Conservation (phyloP, 2,329 filamentous ascomycete species). For the Hypoxylon sp. region DNA sequence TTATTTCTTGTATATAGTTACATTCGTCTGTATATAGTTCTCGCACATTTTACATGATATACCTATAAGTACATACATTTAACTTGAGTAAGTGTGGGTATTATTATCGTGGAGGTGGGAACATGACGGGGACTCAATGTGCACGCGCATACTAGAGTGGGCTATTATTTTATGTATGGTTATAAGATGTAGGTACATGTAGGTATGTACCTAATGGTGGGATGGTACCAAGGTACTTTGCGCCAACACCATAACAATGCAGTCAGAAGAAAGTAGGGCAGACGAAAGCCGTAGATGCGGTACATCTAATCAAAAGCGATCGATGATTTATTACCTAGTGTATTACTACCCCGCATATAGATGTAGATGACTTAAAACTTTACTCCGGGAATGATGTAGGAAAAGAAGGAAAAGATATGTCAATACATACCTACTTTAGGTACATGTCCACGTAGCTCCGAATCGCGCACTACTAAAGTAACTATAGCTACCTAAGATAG, state of each 20-base stretch:
- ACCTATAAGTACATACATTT: too few relatives aligned
- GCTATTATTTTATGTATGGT: too few relatives aligned
- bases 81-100: too few relatives aligned
- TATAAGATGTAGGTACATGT: too few relatives aligned
- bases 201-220: too few relatives aligned
- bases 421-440: background rate
- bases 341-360: background rate
- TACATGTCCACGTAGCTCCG: background rate
- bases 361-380: background rate
- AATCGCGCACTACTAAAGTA: background rate
- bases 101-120: too few relatives aligned
- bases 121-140: too few relatives aligned
- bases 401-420: background rate
- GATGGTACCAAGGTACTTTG: background rate
- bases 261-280: too few relatives aligned
- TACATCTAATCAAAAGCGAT: background rate
- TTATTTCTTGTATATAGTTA: slow-evolving; percentile 6
- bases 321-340: background rate
- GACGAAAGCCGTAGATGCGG: background rate
- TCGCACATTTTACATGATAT: too few relatives aligned
- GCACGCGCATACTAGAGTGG: too few relatives aligned
- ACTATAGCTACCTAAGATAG: background rate
- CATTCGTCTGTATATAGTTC: slow-evolving; percentile 17
- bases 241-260: background rate
- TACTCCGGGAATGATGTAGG: background rate